Evolutionary conservation across 208 protist species (phyloP).

Genomic region (Leishmania major): DNA sequence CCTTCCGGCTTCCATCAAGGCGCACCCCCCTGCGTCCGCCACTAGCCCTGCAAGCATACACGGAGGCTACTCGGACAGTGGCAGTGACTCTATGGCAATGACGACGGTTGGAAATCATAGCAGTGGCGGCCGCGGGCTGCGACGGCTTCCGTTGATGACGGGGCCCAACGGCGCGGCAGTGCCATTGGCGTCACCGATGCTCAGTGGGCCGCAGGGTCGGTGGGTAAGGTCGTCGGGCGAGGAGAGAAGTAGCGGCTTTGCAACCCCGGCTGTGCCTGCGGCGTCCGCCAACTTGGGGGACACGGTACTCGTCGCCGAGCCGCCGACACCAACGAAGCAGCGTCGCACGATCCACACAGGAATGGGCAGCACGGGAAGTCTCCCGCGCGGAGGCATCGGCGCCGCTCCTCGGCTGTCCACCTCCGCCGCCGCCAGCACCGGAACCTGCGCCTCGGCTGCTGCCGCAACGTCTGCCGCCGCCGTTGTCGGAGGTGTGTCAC

Average conservation of each 20-base stretch:
- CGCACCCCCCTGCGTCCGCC: background rate
- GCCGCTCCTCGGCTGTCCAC: background rate
- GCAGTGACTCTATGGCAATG: background rate
- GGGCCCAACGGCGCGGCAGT: background rate
- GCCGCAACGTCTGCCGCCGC: background rate
- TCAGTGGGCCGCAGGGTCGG: background rate
- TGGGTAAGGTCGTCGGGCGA: conserved; percentile 5
- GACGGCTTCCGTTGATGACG: background rate
- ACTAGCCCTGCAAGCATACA: background rate
- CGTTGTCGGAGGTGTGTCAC: conserved; percentile 1
- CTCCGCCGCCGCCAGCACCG: background rate
- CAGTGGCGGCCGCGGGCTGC: background rate
- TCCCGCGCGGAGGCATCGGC: background rate
- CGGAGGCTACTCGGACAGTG: background rate
- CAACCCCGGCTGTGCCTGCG: conserved; percentile 7
- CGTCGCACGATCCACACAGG: conserved; percentile 55
- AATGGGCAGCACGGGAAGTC: background rate
- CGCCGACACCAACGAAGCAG: conserved; percentile 50
- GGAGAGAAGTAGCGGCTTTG: background rate
- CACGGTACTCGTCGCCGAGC: conserved; percentile 24
- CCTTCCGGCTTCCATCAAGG: background rate
- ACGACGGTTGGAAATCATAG: background rate
- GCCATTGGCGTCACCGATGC: background rate
- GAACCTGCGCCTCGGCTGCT: background rate
- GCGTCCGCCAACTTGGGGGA: conserved; percentile 27